A percentile compares a stretch with the other conserved stretches of the same genome.
Evolutionary conservation across 2,329 filamentous ascomycete genomes (phyloP).

Genomic region (Chaetomiaceae sp.): DNA sequence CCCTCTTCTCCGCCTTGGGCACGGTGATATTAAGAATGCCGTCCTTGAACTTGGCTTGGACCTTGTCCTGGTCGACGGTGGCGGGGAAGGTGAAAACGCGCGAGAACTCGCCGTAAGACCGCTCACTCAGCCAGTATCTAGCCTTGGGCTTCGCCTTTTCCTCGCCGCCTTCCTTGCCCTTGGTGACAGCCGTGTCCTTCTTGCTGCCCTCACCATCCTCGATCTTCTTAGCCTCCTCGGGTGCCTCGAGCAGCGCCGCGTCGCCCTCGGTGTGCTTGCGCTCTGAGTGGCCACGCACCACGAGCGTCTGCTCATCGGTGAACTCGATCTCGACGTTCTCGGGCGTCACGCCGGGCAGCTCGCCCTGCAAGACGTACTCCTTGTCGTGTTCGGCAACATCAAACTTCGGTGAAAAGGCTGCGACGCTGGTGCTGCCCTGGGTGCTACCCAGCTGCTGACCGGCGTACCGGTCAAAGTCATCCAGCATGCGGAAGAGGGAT

Average conservation of each 20-base stretch:
- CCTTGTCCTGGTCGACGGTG: conserved; percentile 58
- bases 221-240: conserved; percentile 39
- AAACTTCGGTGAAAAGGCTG: conserved; percentile 69
- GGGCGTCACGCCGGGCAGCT: conserved; percentile 72
- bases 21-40: conserved; percentile 61
- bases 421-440: neutral
- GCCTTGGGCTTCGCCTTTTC: conserved; percentile 8
- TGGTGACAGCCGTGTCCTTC: conserved; percentile 16
- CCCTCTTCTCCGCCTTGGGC: conserved; percentile 61
- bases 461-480: conserved; percentile 58
- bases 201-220: conserved; percentile 24
- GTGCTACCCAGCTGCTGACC: conserved; percentile 32
- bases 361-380: conserved; percentile 72
- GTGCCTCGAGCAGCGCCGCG: conserved; percentile 37
- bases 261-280: conserved; percentile 47
- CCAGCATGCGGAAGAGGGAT: conserved; percentile 60
- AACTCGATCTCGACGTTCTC: conserved; percentile 75
- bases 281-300: conserved; percentile 66
- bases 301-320: conserved; percentile 68
- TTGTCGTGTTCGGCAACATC: conserved; percentile 68
- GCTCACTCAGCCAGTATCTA: conserved; percentile 68
- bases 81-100: conserved; percentile 65
- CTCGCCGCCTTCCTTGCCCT: conserved; percentile 9
- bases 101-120: conserved; percentile 62
- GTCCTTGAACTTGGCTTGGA: conserved; percentile 60